Conservation (phyloP, 495 filamentous ascomycete species). For the Hypoxylon intermedium region DNA sequence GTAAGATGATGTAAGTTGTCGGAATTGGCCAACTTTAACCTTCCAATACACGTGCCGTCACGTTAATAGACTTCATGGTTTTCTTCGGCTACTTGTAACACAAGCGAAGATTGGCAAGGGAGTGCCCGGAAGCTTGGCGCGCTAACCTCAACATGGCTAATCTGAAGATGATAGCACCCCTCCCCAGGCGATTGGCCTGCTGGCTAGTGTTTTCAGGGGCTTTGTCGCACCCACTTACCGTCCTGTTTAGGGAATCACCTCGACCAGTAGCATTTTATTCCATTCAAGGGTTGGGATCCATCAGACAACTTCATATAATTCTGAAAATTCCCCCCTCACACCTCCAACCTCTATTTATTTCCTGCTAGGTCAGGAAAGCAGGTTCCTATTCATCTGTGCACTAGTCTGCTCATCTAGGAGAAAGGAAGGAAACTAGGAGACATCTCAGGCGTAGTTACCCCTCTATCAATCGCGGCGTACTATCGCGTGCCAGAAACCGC, state of each 20-base stretch:
- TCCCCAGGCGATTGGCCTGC: constrained; percentile 19
- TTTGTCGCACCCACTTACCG: constrained; percentile 37
- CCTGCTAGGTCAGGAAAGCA: constrained; percentile 9
- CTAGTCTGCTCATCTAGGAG: constrained; percentile 1
- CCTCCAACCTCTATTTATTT: constrained; percentile 21
- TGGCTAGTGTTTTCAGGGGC: constrained; percentile 38
- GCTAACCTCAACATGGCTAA: constrained; percentile 22
- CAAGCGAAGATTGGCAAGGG: constrained; percentile 35
- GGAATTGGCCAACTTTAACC: neutral
- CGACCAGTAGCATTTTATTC: constrained; percentile 39
- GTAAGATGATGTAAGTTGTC: too few relatives aligned
- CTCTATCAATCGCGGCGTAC: constrained; percentile 27
- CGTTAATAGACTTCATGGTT: constrained; percentile 19
- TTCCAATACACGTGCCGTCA: neutral
- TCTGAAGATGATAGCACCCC: constrained; percentile 23
- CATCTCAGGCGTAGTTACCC: constrained; percentile 3
- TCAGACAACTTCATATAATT: constrained; percentile 38
- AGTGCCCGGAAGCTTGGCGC: constrained; percentile 31
- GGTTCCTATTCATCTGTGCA: neutral
- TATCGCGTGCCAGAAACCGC: constrained; percentile 25
- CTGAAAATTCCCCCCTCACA: constrained; percentile 25
- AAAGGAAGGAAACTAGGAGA: constrained; percentile 9
- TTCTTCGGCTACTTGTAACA: too few relatives aligned
- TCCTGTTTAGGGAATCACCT: constrained; percentile 37
- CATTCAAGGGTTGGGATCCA: constrained; percentile 37